Percentiles rank a stretch among this genome's conserved stretches.
phyloP scores from a whole-genome alignment of 1,139 yeast genomes.

The Trichomonascaceae sp. region DNA sequence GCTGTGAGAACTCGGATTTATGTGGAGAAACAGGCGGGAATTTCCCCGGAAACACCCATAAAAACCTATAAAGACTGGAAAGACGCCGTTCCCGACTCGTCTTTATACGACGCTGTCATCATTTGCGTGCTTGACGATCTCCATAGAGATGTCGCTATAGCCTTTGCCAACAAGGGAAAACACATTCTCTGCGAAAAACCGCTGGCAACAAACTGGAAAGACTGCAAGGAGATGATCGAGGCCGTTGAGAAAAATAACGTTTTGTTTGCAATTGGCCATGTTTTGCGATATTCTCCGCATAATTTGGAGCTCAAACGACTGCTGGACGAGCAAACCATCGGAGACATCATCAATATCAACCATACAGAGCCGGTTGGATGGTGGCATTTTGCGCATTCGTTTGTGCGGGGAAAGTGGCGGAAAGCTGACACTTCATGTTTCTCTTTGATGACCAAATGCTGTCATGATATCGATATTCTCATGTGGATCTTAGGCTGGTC shows the following conservation, averaged over 20 bases:
- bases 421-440: constrained; percentile 20
- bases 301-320: constrained; percentile 22
- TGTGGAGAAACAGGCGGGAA: constrained; percentile 4
- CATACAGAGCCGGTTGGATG: constrained; percentile 31
- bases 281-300: constrained; percentile 28
- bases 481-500: constrained; percentile 25
- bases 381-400: constrained; percentile 29
- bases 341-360: constrained; percentile 25
- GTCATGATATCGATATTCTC: constrained; percentile 26
- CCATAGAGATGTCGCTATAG: constrained; percentile 27
- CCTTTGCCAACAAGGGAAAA: constrained; percentile 22
- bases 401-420: constrained; percentile 29
- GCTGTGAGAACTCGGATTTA: constrained; percentile 16
- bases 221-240: constrained; percentile 22
- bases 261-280: constrained; percentile 27
- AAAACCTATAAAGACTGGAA: constrained; percentile 20
- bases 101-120: constrained; percentile 22
- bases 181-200: constrained; percentile 29
- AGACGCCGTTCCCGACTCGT: constrained; percentile 18
- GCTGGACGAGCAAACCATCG: constrained; percentile 22
- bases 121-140: constrained; percentile 22
- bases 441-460: constrained; percentile 27
- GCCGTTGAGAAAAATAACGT: constrained; percentile 24
- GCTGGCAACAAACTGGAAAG: constrained; percentile 24
- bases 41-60: constrained; percentile 8